A percentile compares a stretch with the other conserved stretches of the same genome.
Evolutionary conservation across 2,329 filamentous ascomycete species (phyloP).

Genomic region (Talaromyces sp.): DNA sequence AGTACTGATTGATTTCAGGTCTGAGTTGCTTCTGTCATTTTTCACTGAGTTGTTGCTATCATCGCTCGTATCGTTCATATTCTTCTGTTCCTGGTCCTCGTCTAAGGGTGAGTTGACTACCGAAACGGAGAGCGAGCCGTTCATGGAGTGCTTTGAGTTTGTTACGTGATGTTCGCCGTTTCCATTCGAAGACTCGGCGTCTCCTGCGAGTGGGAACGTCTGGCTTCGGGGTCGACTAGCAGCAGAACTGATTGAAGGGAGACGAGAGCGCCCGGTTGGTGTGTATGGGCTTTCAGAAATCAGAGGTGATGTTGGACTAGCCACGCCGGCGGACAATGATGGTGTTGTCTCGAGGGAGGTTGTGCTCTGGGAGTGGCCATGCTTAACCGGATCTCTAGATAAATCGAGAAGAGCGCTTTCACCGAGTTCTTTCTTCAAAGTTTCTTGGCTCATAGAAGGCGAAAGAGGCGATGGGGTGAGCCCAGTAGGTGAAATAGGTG

Average conservation of each 20-base stretch:
- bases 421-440: constrained; percentile 59
- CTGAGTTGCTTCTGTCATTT: constrained; percentile 46
- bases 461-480: constrained; percentile 68
- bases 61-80: background rate
- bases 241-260: constrained; percentile 50
- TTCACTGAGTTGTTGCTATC: constrained; percentile 40
- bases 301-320: constrained; percentile 74
- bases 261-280: constrained; percentile 52
- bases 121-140: constrained; percentile 40
- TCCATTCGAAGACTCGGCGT: constrained; percentile 37
- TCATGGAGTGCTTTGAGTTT: constrained; percentile 54
- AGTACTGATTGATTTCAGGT: constrained; percentile 39
- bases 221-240: constrained; percentile 80
- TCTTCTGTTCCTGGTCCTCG: constrained; percentile 37
- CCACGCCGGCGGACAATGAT: constrained; percentile 68
- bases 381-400: constrained; percentile 56
- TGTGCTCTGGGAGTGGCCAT: constrained; percentile 65
- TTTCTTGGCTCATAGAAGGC: constrained; percentile 67
- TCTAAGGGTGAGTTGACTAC: constrained; percentile 54
- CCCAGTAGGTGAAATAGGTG: constrained; percentile 69
- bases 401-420: constrained; percentile 61
- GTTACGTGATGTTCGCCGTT: constrained; percentile 50
- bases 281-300: constrained; percentile 76
- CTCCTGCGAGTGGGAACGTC: constrained; percentile 70
- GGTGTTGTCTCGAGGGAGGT: constrained; percentile 65